Evolutionary conservation across 305 asterid genomes (phyloP).

Genomic region (Fraxinus platypoda): DNA sequence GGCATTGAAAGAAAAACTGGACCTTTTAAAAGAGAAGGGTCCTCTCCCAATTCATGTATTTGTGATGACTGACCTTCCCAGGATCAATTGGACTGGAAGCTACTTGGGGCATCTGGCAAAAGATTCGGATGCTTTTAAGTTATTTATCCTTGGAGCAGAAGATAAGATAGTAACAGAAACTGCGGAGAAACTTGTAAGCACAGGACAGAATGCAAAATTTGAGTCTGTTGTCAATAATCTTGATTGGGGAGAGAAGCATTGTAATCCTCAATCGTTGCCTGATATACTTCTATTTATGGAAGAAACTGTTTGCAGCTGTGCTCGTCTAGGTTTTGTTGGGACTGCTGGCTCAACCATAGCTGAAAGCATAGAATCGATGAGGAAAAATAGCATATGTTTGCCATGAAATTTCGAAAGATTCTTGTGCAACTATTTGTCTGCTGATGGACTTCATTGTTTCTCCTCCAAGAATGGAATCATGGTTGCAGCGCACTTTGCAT

Average conservation of each 20-base stretch:
- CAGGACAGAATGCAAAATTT: constrained; percentile 35
- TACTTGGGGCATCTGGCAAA: constrained; percentile 64
- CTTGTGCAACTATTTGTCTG: not conserved
- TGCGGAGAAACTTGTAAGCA: constrained; percentile 45
- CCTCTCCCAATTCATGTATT: constrained; percentile 68
- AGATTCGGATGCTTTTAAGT: constrained; percentile 51
- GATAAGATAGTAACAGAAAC: constrained; percentile 57
- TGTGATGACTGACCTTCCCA: constrained; percentile 89
- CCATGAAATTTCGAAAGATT: constrained; percentile 11
- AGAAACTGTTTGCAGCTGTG: constrained; percentile 82
- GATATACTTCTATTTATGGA: constrained; percentile 66
- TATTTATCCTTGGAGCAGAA: constrained; percentile 50
- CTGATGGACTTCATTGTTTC: not conserved
- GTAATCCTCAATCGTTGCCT: constrained; percentile 42
- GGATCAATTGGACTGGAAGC: constrained; percentile 66
- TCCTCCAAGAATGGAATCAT: not conserved
- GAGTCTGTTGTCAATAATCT: constrained; percentile 19
- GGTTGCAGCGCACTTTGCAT: constrained; percentile 1
- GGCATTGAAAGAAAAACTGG: constrained; percentile 55
- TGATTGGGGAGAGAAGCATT: constrained; percentile 29
- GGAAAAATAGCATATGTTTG: constrained; percentile 49
- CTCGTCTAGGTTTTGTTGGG: constrained; percentile 80
- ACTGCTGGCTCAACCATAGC: constrained; percentile 95
- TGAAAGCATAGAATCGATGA: constrained; percentile 65
- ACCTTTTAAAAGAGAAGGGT: constrained; percentile 49